Conservation (phyloP, 768 basidiomycete species). For the Tricholoma flavovirens region DNA sequence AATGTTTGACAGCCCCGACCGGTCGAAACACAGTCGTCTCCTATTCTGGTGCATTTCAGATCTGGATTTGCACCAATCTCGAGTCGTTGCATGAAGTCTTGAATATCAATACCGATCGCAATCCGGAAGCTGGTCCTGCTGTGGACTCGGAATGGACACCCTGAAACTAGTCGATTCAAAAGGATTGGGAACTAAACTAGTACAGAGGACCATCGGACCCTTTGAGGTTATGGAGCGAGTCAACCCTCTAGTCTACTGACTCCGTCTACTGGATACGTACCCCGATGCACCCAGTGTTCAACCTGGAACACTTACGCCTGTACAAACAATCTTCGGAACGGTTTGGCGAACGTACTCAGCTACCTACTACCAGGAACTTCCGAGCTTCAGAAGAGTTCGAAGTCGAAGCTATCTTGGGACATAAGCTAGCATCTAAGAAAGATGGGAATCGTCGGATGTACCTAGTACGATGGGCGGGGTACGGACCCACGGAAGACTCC, state of each 20-base stretch:
- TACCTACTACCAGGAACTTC: slow-evolving; percentile 14
- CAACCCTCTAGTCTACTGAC: slow-evolving; percentile 14
- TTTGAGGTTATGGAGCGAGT: slow-evolving; percentile 20
- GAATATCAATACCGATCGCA: too few species aligned
- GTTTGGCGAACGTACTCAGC: slow-evolving; percentile 7
- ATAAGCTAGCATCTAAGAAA: slow-evolving; percentile 3
- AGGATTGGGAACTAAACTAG: slow-evolving; percentile 19
- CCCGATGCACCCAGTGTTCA: slow-evolving; percentile 17
- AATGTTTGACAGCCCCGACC: too few species aligned
- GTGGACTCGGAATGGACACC: background rate
- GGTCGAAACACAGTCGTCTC: too few species aligned
- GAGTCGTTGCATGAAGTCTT: too few species aligned
- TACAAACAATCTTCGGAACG: background rate
- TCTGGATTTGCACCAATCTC: too few species aligned
- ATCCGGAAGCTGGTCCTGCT: too few species aligned
- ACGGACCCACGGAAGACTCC: too few species aligned
- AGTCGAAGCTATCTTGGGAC: slow-evolving; percentile 13
- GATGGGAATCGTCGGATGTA: slow-evolving; percentile 10
- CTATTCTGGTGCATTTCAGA: too few species aligned
- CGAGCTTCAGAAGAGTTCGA: slow-evolving; percentile 13
- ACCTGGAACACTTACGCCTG: slow-evolving; percentile 13
- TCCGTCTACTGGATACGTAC: slow-evolving; percentile 16
- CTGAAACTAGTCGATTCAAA: slow-evolving; percentile 16
- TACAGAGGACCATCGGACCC: slow-evolving; percentile 17
- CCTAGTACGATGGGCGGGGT: background rate